Conservation (phyloP, 345 rosid species). For the Citrus australasica region DNA sequence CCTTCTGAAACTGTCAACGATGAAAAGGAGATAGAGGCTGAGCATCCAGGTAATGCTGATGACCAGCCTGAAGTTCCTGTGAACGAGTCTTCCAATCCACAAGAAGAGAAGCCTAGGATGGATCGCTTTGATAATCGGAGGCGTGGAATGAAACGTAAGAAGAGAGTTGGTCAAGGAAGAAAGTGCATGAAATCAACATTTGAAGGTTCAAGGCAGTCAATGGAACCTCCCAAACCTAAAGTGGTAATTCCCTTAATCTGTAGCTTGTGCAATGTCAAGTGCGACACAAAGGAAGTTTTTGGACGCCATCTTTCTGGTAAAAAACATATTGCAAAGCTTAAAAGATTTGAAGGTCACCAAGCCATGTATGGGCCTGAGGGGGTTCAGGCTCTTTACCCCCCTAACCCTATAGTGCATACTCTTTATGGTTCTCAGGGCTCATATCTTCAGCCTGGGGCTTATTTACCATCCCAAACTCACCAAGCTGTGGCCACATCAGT, state of each 20-base stretch:
- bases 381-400: slow-evolving; percentile 36
- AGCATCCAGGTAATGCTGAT: neutral
- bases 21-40: neutral
- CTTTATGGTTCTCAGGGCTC: slow-evolving; percentile 8
- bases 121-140: slow-evolving; percentile 7
- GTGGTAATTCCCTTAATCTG: slow-evolving; percentile 31
- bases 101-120: slow-evolving; percentile 6
- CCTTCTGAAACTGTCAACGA: slow-evolving; percentile 1
- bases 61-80: neutral
- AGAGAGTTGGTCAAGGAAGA: slow-evolving; percentile 21
- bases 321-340: slow-evolving; percentile 34
- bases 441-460: slow-evolving; percentile 8
- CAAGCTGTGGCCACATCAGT: slow-evolving; percentile 5
- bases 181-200: slow-evolving; percentile 19
- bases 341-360: slow-evolving; percentile 29
- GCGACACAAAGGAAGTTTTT: slow-evolving; percentile 31
- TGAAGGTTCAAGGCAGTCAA: slow-evolving; percentile 6
- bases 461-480: slow-evolving; percentile 12
- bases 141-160: slow-evolving; percentile 26
- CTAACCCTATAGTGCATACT: slow-evolving; percentile 21
- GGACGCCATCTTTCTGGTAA: slow-evolving; percentile 37
- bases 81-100: slow-evolving; percentile 1
- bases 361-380: slow-evolving; percentile 28
- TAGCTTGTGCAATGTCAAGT: slow-evolving; percentile 35
- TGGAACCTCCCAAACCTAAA: slow-evolving; percentile 26